Conservation (phyloP, 192 early-diverging fungal genomes). For the Lobosporangium transversale region DNA sequence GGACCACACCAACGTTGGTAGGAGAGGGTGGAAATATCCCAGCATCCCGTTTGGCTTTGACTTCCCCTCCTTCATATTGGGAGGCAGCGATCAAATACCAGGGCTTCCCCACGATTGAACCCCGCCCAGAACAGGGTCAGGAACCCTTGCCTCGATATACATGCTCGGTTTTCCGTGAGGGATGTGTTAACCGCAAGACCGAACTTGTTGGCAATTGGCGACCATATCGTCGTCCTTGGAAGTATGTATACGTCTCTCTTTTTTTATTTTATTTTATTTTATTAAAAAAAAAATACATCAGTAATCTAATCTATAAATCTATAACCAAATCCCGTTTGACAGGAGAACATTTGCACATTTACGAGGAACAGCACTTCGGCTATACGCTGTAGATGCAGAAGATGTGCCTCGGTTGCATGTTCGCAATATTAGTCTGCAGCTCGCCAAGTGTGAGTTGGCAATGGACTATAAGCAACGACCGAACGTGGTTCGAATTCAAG, state of each 20-base stretch:
- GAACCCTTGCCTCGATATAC: slow-evolving; percentile 57
- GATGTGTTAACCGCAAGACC: slow-evolving; percentile 56
- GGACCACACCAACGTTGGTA: too few species aligned
- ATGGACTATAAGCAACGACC: slow-evolving; percentile 57
- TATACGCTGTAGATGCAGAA: slow-evolving; percentile 52
- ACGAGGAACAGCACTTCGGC: slow-evolving; percentile 53
- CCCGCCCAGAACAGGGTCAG: slow-evolving; percentile 56
- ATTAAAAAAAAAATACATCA: too few species aligned
- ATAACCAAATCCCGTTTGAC: too few species aligned
- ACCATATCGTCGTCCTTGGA: slow-evolving; percentile 61
- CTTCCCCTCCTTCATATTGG: slow-evolving; percentile 45
- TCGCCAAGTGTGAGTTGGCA: slow-evolving; percentile 51
- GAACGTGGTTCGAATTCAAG: slow-evolving; percentile 57
- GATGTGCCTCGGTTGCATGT: slow-evolving; percentile 41
- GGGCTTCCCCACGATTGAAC: slow-evolving; percentile 33
- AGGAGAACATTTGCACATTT: slow-evolving; percentile 56
- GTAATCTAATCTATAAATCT: too few species aligned
- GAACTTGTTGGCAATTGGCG: slow-evolving; percentile 49
- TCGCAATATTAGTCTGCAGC: slow-evolving; percentile 50
- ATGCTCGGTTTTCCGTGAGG: slow-evolving; percentile 57
- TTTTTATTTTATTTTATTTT: too few species aligned
- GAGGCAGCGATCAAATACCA: slow-evolving; percentile 47
- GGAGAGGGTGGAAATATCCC: too few species aligned
- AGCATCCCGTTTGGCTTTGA: slow-evolving; percentile 33
- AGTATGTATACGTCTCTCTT: slow-evolving; percentile 12